Evolutionary conservation across 495 filamentous ascomycete genomes (phyloP).

Genomic region (Paragyromitra xinjiangensis): DNA sequence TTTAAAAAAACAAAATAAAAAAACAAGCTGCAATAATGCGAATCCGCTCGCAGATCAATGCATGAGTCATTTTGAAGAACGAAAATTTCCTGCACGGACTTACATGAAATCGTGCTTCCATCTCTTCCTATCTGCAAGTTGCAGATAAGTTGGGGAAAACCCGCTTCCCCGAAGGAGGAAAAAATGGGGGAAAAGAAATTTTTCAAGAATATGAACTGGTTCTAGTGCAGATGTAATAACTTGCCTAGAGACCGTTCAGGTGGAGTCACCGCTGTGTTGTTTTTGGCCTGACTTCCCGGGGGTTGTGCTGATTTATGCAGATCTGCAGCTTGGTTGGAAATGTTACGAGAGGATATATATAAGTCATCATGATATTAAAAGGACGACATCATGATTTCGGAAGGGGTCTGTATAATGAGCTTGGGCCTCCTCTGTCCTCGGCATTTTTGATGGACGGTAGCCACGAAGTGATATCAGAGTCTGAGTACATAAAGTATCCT

Average conservation of each 20-base stretch:
- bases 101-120: background rate
- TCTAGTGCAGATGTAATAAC: background rate
- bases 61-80: background rate
- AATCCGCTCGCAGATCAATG: background rate
- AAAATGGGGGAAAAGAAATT: background rate
- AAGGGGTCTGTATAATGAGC: background rate
- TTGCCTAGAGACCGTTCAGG: background rate
- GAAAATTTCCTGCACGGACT: slow-evolving; percentile 7
- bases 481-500: background rate
- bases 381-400: background rate
- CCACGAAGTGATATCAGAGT: background rate
- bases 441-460: background rate
- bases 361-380: background rate
- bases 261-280: background rate
- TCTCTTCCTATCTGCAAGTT: slow-evolving; percentile 1
- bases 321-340: slow-evolving; percentile 21
- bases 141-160: background rate
- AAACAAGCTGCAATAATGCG: background rate
- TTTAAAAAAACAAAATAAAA: background rate
- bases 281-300: background rate
- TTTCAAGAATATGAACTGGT: background rate
- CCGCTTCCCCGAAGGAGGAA: slow-evolving; percentile 9
- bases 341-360: slow-evolving; percentile 4
- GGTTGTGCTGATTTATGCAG: background rate
- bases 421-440: background rate